phyloP scores from a whole-genome alignment of 1,284 basidiomycete species.

The Trichosporon sp. region DNA sequence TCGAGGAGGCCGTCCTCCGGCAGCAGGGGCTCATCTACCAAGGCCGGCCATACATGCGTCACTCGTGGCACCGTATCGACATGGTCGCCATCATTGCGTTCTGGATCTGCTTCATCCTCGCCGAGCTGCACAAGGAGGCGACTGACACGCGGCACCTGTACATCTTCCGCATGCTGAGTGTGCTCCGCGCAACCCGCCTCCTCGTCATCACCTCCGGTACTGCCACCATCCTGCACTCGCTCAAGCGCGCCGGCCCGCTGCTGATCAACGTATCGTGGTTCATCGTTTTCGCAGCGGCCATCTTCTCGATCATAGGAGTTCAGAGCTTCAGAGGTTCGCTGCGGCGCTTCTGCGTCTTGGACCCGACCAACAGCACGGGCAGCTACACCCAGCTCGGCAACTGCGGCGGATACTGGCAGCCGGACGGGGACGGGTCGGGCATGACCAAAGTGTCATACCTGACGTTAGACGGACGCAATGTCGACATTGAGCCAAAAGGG shows the following conservation, averaged over 20 bases:
- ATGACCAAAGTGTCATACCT: conserved; percentile 41
- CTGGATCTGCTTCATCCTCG: conserved; percentile 64
- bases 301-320: conserved; percentile 88
- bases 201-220: conserved; percentile 88
- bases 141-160: conserved; percentile 65
- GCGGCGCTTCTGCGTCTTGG: conserved; percentile 54
- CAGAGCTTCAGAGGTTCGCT: conserved; percentile 84
- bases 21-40: conserved; percentile 42
- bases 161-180: conserved; percentile 83
- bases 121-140: conserved; percentile 61
- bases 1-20: conserved; percentile 50
- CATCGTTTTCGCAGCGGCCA: conserved; percentile 77
- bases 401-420: conserved; percentile 75
- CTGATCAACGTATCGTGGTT: conserved; percentile 86
- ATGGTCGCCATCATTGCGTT: conserved; percentile 63
- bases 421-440: conserved; percentile 41
- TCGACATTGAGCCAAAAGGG: conserved; percentile 59
- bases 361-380: conserved; percentile 41
- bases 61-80: conserved; percentile 92
- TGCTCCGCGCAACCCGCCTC: conserved; percentile 75
- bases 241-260: conserved; percentile 84
- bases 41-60: conserved; percentile 71
- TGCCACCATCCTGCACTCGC: conserved; percentile 85
- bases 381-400: conserved; percentile 33
- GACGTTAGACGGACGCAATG: conserved; percentile 30